Conservation (phyloP, 228 moss, liverwort and hornwort genomes). For the Sphagnum fallax region DNA sequence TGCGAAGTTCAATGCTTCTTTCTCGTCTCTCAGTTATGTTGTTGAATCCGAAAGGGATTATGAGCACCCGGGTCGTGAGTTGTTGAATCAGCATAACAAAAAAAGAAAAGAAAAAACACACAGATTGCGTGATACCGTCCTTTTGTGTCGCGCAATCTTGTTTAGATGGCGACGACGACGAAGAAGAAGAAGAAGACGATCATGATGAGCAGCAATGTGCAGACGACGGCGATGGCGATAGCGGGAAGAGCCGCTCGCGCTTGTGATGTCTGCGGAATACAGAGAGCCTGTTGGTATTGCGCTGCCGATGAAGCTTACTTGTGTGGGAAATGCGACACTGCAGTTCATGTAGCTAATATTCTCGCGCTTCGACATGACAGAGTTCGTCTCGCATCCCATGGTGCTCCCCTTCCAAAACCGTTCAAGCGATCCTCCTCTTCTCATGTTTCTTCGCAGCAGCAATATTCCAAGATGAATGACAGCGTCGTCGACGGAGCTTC, state of each 20-base stretch:
- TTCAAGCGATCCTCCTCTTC: background rate
- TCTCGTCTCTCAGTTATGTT: too few species aligned
- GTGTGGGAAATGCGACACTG: slow-evolving; percentile 46
- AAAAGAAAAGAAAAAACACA: too few species aligned
- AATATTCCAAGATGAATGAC: background rate
- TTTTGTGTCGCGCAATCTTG: too few species aligned
- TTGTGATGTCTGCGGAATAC: slow-evolving; percentile 48
- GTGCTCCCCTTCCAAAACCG: background rate
- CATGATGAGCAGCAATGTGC: background rate
- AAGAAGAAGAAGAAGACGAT: too few species aligned
- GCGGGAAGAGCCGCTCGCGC: slow-evolving; percentile 45
- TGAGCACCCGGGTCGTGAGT: too few species aligned
- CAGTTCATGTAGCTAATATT: slow-evolving; percentile 46
- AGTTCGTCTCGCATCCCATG: slow-evolving; percentile 18
- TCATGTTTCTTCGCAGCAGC: background rate
- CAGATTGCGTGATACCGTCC: too few species aligned
- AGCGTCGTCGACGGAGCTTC: background rate
- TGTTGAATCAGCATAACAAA: too few species aligned
- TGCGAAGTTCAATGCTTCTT: too few species aligned
- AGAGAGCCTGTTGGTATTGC: slow-evolving; percentile 47
- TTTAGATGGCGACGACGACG: too few species aligned
- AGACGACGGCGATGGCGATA: slow-evolving; percentile 54
- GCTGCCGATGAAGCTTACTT: slow-evolving; percentile 48
- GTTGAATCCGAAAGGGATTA: too few species aligned
- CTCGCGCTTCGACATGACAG: slow-evolving; percentile 48